These are phyloP conservation scores for Mycena kentingensis DNA, from an alignment of 768 basidiomycete species.

Conservation along the genomic window DNA sequence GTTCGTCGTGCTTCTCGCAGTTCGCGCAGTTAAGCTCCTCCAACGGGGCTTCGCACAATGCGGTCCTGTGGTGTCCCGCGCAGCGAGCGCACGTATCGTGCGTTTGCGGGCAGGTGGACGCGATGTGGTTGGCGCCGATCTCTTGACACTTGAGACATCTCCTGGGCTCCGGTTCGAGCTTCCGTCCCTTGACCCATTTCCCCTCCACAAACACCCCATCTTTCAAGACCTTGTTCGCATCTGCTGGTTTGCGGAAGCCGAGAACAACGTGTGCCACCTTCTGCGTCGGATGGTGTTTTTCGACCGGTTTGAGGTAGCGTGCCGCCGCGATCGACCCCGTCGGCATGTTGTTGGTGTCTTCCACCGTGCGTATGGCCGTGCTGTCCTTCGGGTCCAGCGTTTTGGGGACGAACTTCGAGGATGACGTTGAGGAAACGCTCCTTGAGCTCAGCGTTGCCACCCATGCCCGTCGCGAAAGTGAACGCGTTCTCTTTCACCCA, in stretches of 20 bases:
- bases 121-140: constrained; percentile 11
- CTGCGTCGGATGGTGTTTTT: constrained; percentile 17
- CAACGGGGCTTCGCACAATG: too few relatives aligned
- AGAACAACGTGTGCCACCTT: constrained; percentile 25
- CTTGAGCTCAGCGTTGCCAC: neutral
- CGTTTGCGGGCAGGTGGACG: constrained; percentile 10
- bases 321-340: constrained; percentile 7
- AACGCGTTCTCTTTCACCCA: neutral
- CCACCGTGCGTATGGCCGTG: neutral
- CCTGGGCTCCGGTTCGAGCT: constrained; percentile 23
- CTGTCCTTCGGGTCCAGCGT: constrained; percentile 3
- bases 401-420: constrained; percentile 24
- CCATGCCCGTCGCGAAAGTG: neutral
- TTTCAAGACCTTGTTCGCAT: constrained; percentile 27
- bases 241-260: constrained; percentile 10
- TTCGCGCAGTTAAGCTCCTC: too few relatives aligned
- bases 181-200: constrained; percentile 10
- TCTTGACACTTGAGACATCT: constrained; percentile 32
- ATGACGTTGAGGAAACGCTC: constrained; percentile 5
- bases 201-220: constrained; percentile 23
- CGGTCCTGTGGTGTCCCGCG: constrained; percentile 20
- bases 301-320: constrained; percentile 28
- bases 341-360: constrained; percentile 15
- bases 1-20: too few relatives aligned
- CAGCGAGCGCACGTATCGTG: constrained; percentile 16